These are phyloP conservation scores for Pichia sp. DNA, from an alignment of 1,139 yeast genomes.

Conservation along the genomic window DNA sequence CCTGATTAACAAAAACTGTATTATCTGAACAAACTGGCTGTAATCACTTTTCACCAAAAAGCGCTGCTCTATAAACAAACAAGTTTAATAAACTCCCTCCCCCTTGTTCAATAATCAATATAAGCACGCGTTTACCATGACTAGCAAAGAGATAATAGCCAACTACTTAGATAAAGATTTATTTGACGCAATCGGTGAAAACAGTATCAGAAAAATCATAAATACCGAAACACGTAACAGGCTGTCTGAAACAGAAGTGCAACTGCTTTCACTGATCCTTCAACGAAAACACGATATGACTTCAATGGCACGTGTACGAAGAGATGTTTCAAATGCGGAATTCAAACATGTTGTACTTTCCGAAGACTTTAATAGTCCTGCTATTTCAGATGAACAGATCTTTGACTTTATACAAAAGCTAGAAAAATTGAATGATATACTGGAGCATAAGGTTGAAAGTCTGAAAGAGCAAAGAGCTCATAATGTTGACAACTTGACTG, in stretches of 20 bases:
- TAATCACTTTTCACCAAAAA: too few species aligned
- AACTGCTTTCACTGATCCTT: slow-evolving; percentile 3
- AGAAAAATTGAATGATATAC: slow-evolving; percentile 1
- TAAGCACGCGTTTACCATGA: slow-evolving; percentile 5
- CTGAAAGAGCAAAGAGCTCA: background rate
- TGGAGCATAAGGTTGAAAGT: background rate
- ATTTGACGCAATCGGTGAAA: slow-evolving; percentile 8
- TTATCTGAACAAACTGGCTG: too few species aligned
- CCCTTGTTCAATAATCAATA: too few species aligned
- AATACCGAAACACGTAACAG: background rate
- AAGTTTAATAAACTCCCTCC: too few species aligned
- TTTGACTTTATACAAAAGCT: slow-evolving; percentile 2
- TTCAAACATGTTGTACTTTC: slow-evolving; percentile 1
- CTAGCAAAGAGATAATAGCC: slow-evolving; percentile 9
- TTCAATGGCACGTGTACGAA: slow-evolving; percentile 5
- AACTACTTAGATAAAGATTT: slow-evolving; percentile 10
- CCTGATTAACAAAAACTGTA: background rate
- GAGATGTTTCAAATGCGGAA: slow-evolving; percentile 1
- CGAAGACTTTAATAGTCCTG: background rate
- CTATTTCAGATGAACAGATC: background rate
- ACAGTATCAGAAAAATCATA: slow-evolving; percentile 2
- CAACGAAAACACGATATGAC: slow-evolving; percentile 6
- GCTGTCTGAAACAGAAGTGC: slow-evolving; percentile 3
- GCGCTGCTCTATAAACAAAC: too few species aligned
- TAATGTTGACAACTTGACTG: background rate